Percentiles rank a stretch among this genome's conserved stretches.
Evolutionary conservation across 78 protist genomes (phyloP).

Genomic region (Guillardia theta): DNA sequence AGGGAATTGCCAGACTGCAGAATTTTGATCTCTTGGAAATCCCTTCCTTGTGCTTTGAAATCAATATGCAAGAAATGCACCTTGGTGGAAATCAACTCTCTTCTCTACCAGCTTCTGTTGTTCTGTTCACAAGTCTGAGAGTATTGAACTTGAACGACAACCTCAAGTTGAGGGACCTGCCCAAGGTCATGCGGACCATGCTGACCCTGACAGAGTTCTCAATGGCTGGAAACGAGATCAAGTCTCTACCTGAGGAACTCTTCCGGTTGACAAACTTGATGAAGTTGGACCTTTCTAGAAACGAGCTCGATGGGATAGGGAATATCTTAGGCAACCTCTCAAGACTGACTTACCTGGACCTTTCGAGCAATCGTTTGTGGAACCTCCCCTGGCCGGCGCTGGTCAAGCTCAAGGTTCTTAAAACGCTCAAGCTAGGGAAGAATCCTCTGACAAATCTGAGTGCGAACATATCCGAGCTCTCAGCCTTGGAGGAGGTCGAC

Average conservation of each 20-base stretch:
- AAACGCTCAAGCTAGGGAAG: neutral
- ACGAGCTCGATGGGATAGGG: neutral
- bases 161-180: neutral
- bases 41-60: neutral
- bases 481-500: neutral
- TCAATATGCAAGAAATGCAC: neutral
- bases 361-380: neutral
- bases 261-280: neutral
- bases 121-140: neutral
- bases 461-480: neutral
- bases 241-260: neutral
- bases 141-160: neutral
- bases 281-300: neutral
- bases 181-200: neutral
- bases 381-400: neutral
- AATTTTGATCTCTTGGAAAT: neutral
- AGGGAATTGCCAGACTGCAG: neutral
- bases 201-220: neutral
- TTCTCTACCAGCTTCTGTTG: neutral
- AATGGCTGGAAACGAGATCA: neutral
- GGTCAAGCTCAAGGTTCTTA: neutral
- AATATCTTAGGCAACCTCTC: neutral
- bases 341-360: neutral
- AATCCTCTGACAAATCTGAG: neutral
- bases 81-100: neutral